These are phyloP conservation scores for Kappamyces sp. DNA, from an alignment of 192 early-diverging fungal species.

Conservation along the genomic window DNA sequence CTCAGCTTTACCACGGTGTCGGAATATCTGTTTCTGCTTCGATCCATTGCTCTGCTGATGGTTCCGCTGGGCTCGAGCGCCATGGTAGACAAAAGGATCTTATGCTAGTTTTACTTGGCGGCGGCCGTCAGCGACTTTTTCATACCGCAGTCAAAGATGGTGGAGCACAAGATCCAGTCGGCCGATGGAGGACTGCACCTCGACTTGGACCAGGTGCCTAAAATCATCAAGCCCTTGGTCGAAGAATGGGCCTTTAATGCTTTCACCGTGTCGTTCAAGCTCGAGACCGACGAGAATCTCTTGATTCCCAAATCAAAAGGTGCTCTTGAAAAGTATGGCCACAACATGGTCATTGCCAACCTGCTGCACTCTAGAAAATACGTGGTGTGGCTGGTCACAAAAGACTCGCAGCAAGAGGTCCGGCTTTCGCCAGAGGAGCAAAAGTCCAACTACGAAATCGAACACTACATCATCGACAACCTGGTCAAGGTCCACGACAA, in stretches of 20 bases:
- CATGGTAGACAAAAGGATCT: no score
- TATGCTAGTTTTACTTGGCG: conserved; percentile 95
- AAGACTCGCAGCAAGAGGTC: conserved; percentile 37
- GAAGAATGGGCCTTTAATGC: conserved; percentile 83
- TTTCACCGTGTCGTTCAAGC: conserved; percentile 96
- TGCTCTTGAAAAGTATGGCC: conserved; percentile 80
- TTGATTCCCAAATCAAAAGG: conserved; percentile 73
- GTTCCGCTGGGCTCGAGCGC: conserved; percentile 57
- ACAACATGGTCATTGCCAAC: conserved; percentile 97
- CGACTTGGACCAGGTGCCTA: conserved; percentile 93
- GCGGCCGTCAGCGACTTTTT: conserved; percentile 99
- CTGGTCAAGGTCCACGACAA: conserved; percentile 56
- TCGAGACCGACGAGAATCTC: conserved; percentile 85
- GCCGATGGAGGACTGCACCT: conserved; percentile 76
- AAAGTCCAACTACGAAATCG: conserved; percentile 57
- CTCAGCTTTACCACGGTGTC: conserved; percentile 82
- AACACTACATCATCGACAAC: conserved; percentile 65
- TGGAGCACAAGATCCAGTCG: conserved; percentile 98
- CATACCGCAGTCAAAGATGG: conserved; percentile 89
- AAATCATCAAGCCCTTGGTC: conserved; percentile 89
- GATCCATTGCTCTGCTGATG: conserved; percentile 64
- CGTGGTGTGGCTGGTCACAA: conserved; percentile 58
- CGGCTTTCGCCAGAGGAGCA: conserved; percentile 48
- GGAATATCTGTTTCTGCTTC: conserved; percentile 89
- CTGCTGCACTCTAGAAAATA: conserved; percentile 82